A percentile compares a stretch with the other conserved stretches of the same genome.
These are phyloP conservation scores for Picochlorum sp. DNA, from an alignment of 139 green algal species.

Conservation along the genomic window DNA sequence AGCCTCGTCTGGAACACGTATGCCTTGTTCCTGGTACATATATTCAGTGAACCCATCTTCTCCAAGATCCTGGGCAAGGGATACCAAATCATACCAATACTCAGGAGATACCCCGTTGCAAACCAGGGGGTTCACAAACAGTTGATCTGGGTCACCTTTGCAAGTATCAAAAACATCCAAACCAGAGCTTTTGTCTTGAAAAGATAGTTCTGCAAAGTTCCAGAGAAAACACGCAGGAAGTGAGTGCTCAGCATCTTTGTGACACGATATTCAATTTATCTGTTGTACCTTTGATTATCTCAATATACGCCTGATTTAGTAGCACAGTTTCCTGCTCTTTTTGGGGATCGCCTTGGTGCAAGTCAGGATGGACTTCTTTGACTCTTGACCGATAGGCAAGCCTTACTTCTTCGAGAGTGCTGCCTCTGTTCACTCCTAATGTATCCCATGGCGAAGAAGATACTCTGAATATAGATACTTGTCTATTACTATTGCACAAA, in stretches of 20 bases:
- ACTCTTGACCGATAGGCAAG: background rate
- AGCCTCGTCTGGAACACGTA: background rate
- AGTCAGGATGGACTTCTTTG: background rate
- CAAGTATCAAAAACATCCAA: conserved; percentile 31
- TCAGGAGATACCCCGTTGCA: conserved; percentile 34
- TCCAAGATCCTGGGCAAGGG: background rate
- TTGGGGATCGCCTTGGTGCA: background rate
- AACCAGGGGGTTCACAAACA: conserved; percentile 52
- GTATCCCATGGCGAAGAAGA: too few relatives aligned
- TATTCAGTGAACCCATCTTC: background rate
- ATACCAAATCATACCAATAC: conserved; percentile 35
- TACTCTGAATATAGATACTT: too few relatives aligned
- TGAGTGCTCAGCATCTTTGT: too few relatives aligned
- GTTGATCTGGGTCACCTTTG: conserved; percentile 18
- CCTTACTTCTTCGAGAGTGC: background rate
- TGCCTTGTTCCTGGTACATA: background rate
- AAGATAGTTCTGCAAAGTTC: too few relatives aligned
- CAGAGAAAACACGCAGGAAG: too few relatives aligned
- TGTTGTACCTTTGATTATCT: too few relatives aligned
- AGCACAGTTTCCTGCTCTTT: background rate
- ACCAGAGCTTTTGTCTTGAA: too few relatives aligned
- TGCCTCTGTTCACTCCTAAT: background rate
- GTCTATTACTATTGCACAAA: too few relatives aligned
- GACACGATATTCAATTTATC: too few relatives aligned
- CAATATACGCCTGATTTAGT: too few relatives aligned